Base-by-base conservation (phyloP, 306 rosid genomes). In the Cucumis hystrix region DNA sequence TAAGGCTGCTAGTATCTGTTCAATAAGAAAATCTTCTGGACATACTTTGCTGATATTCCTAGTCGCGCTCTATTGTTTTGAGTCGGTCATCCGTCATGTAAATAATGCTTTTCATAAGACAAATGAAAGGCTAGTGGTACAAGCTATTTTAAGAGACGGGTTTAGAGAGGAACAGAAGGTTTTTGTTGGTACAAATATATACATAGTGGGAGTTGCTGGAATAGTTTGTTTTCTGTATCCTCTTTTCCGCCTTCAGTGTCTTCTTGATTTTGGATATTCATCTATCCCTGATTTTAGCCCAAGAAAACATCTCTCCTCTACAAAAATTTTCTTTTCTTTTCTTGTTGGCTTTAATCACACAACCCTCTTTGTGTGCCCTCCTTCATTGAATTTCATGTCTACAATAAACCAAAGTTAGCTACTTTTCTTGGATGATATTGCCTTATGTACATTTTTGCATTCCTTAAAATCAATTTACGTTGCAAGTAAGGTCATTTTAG, bases 401-500 rank as follows among this genome's bases (percentile, higher is more conserved):
- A 8, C 33, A 67, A 41, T 21, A 20, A 40, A 68, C 30, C 55
- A 43, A 41, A 68, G 51, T 6, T n/a, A 11, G 6, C n/a, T 43
- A 11, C 10, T 16, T n/a, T 41, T 41, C 74, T 39, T 14, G 51
- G 20, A 40, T 10, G 52, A 20, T n/a, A 69, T 6, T 68, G 55
- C 16, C 56, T 57, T 72, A 10, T 35, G 59, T 37, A 41, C 76
- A 52, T 79, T 56, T 59, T 18, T 33, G 30, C 55, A 37, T 37
- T 62, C 41, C 57, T 78, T 58, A 11, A 23, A 47, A 49, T 57
- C 11, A 12, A 21, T 58, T 75, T 30, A 70, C 23, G 16, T 86
- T 87, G 43, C 81, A 80, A 76, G 87, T 62, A 83, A 95, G 99
- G 99, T 95, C 77, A 95, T 95, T 75, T 80, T 95, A 86, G 97